Percentiles rank a stretch among this genome's conserved stretches.
These are phyloP conservation scores for Talaromyces sp. DNA, from an alignment of 2,329 filamentous ascomycete species.

Conservation along the genomic window DNA sequence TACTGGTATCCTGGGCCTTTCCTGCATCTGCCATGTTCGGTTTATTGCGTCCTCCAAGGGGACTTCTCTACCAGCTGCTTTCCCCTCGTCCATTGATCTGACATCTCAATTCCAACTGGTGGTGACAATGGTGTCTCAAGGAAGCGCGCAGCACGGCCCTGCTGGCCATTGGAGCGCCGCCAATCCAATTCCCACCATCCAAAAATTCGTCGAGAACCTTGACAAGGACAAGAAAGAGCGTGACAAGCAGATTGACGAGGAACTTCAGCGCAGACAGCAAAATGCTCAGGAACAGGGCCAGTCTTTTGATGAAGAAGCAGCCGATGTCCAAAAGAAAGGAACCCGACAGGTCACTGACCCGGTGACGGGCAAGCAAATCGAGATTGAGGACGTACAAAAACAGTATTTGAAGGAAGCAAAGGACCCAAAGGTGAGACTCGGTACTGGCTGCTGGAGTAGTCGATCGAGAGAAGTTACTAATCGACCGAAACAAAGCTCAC, in stretches of 20 bases:
- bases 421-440: constrained; percentile 61
- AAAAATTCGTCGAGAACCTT: constrained; percentile 74
- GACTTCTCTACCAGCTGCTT: not conserved
- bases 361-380: constrained; percentile 78
- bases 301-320: constrained; percentile 46
- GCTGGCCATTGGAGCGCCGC: constrained; percentile 74
- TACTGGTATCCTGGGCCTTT: not conserved
- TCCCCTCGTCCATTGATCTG: not conserved
- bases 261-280: constrained; percentile 41
- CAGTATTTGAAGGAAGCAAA: constrained; percentile 67
- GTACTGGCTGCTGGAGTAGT: not conserved
- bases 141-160: constrained; percentile 38
- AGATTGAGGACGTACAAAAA: constrained; percentile 76
- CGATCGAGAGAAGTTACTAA: no score
- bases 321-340: constrained; percentile 42
- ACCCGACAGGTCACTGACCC: constrained; percentile 74
- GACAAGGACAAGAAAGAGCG: constrained; percentile 75
- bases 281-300: constrained; percentile 35
- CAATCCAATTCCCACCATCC: constrained; percentile 84
- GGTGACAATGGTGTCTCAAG: constrained; percentile 9
- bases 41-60: not conserved
- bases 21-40: no score
- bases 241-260: constrained; percentile 67
- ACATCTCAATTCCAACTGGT: not conserved
- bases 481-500: constrained; percentile 51